Base-by-base conservation (phyloP, 2,329 filamentous ascomycete genomes). In the Conoideocrella luteorostrata region DNA sequence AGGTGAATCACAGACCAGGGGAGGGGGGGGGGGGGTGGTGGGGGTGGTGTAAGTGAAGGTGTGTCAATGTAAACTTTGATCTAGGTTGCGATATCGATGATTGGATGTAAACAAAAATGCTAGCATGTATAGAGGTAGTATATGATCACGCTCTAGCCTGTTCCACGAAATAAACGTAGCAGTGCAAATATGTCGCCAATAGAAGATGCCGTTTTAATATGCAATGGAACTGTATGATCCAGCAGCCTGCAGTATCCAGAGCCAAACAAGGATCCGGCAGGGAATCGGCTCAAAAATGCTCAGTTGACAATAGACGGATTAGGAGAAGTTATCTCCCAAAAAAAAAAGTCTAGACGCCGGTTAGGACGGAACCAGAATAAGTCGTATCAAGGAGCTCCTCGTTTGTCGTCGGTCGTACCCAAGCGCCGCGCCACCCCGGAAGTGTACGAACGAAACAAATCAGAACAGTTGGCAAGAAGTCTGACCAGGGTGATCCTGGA, bases 41-140 rank as follows among this genome's bases (percentile, higher is more conserved):
- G n/a, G 15, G 18, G 18, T 18, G 12, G 28, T 17, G 36, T n/a
- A 30, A 38, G 28, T 18, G 30, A 23, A 23, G 42, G 37, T 34
- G 43, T 40, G 36, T 22, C 33, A 30, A 37, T 30, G 18, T 28
- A 20, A n/a, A n/a, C n/a, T n/a, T n/a, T n/a, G n/a, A n/a, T n/a
- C n/a, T n/a, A n/a, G n/a, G n/a, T n/a, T n/a, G n/a, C n/a, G n/a
- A n/a, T n/a, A n/a, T n/a, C n/a, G n/a, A n/a, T n/a, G n/a, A n/a
- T n/a, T n/a, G n/a, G n/a, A n/a, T n/a, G n/a, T n/a, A n/a, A n/a
- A 29, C 20, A 7, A 11, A 23, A 18, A 36, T 35, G 26, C 22
- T 29, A 24, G 38, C 30, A 23, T 12, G 23, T 10, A n/a, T 18
- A n/a, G 18, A 41, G 21, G 20, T 30, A 15, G 21, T 41, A 35